Percentiles rank a stretch among this genome's conserved stretches.
Conservation (phyloP, 1,139 yeast genomes). For the Geotrichum europaeum region DNA sequence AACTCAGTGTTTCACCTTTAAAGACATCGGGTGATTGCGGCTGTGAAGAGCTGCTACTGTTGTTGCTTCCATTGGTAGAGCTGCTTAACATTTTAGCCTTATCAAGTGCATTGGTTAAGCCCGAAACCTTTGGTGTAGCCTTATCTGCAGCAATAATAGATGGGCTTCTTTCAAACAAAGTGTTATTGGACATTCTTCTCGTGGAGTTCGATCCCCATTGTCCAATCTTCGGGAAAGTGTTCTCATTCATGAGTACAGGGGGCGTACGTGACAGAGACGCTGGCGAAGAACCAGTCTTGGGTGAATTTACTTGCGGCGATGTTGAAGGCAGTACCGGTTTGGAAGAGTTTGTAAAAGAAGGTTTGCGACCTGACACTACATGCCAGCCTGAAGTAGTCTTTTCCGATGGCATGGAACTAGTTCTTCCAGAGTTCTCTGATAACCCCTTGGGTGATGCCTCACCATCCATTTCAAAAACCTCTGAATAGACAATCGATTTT, state of each 20-base stretch:
- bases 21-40: neutral
- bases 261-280: neutral
- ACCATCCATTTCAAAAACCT: slow-evolving; percentile 14
- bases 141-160: neutral
- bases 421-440: neutral
- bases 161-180: neutral
- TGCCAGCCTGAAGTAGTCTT: neutral
- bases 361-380: neutral
- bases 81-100: neutral
- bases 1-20: slow-evolving; percentile 7
- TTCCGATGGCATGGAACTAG: neutral
- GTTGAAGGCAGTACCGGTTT: neutral
- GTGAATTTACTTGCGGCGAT: neutral
- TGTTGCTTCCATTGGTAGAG: neutral
- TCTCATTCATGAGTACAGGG: neutral
- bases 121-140: neutral
- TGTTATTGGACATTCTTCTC: neutral
- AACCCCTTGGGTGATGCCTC: neutral
- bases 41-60: neutral
- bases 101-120: neutral
- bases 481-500: neutral
- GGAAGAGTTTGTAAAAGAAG: neutral
- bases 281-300: neutral
- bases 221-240: slow-evolving; percentile 7
- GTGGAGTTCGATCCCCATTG: neutral